These are phyloP conservation scores for Psilocybe cyanescens DNA, from an alignment of 768 basidiomycete genomes.

Conservation along the genomic window DNA sequence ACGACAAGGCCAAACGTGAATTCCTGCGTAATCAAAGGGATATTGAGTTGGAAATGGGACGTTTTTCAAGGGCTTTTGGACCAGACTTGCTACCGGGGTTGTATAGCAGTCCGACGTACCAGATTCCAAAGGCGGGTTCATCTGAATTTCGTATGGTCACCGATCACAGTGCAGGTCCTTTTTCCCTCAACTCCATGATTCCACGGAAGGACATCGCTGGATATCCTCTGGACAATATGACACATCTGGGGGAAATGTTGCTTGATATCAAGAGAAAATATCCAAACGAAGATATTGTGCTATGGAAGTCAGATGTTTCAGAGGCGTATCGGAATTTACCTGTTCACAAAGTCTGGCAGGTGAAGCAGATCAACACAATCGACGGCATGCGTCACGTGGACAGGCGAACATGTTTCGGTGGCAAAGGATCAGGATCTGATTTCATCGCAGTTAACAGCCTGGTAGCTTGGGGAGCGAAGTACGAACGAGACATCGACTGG, in stretches of 20 bases:
- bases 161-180: slow-evolving; percentile 39
- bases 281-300: slow-evolving; percentile 16
- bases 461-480: slow-evolving; percentile 37
- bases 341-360: slow-evolving; percentile 30
- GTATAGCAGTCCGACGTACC: slow-evolving; percentile 40
- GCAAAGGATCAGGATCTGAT: slow-evolving; percentile 24
- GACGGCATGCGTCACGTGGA: slow-evolving; percentile 31
- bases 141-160: slow-evolving; percentile 40
- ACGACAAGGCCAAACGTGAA: slow-evolving; percentile 12
- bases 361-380: slow-evolving; percentile 37
- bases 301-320: slow-evolving; percentile 43
- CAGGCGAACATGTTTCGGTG: slow-evolving; percentile 36
- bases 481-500: slow-evolving; percentile 17
- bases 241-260: slow-evolving; percentile 30
- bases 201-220: slow-evolving; percentile 19
- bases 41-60: slow-evolving; percentile 23
- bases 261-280: slow-evolving; percentile 14
- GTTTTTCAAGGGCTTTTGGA: slow-evolving; percentile 36
- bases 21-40: slow-evolving; percentile 34
- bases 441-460: slow-evolving; percentile 31
- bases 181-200: slow-evolving; percentile 41
- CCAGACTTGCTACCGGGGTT: slow-evolving; percentile 44
- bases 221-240: slow-evolving; percentile 36
- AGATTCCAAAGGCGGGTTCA: slow-evolving; percentile 37
- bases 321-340: slow-evolving; percentile 37